Base-by-base conservation (phyloP, 441 rosid species). In the Euphorbia corollata region DNA sequence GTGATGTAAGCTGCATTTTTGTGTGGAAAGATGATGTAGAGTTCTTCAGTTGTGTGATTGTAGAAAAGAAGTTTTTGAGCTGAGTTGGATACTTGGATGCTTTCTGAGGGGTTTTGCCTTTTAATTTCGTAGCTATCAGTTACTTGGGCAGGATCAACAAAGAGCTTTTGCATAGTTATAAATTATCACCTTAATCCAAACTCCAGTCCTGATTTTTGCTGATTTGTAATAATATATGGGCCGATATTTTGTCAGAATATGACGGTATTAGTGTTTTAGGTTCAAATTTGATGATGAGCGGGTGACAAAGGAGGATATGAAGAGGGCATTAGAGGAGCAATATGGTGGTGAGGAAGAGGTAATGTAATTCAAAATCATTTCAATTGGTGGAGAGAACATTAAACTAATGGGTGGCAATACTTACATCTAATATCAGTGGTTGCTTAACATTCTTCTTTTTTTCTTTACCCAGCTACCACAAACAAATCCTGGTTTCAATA, bases 341-440 rank as follows among this genome's bases (percentile, higher is more conserved):
- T 93, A 90, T 81, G 98, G 98, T 67, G 98, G 98, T 56, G 98
- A 90, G 80, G 98, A 90, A 80, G 98, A 93, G 95, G 99, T 93
- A 79, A 45, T 30, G 38, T 8, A 64, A 74, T 75, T 20, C 18
- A 30, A 56, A 39, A 41, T 65, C 59, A 19, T 61, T 58, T 30
- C 15, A 47, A 47, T 71, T 13, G 1, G 16, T 3, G 51, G 16
- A 47, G n/a, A 47, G 18, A 47, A 12, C n/a, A 2, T 47, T 47
- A 47, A 47, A 47, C n/a, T 47, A 24, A 51, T 66, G 20, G 12
- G 41, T 8, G 73, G 32, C 32, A 27, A n/a, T 27, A 27, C 32
- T 48, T 39, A 38, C 39, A 22, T 68, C 20, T 60, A 22, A 56
- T 18, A 65, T 54, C 59, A 55, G 63, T 67, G 53, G 16, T 63